Base-by-base conservation (phyloP, 345 rosid species). In the Chamaenerion angustifolium region DNA sequence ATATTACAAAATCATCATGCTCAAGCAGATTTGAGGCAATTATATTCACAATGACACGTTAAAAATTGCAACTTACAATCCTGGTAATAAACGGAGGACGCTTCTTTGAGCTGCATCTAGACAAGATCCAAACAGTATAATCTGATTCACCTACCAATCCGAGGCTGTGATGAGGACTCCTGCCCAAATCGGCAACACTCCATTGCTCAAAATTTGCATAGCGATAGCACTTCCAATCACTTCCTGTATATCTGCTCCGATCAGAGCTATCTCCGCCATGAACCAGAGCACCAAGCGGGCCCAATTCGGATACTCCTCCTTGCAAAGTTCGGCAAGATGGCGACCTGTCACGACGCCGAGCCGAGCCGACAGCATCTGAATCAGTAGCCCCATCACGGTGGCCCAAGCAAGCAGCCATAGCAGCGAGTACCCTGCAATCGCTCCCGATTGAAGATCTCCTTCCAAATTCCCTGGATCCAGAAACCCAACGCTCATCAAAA, bases 161-260 rank as follows among this genome's bases (percentile, higher is more conserved):
- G 9, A 44, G 7, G 58, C 48, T 7, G 47, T 55, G 15, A 55
- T 19, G 16, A 44, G 19, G 46, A 55, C 47, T 6, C 58, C 58
- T 21, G 49, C 58, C 58, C 58, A 55, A 21, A 55, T 17, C 25
- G 58, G 58, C 58, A 55, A 43, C 25, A 43, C 41, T 42, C 58
- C 58, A 44, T 55, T 44, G 16, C 49, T 43, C 58, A 55, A 17
- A 21, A 55, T 44, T 49, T 25, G 43, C 3, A 63, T 27, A 41
- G 68, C 72, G 59, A 68, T 68, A 55, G 72, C 72, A 45, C 72
- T 68, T 16, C 72, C 72, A 51, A 68, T 68, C 51, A 68, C 72
- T 45, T 68, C 72, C 49, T 31, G 37, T 31, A 31, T 31, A 31
- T 31, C 37, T 31, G 37, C 37, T 31, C 37, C 37, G 37, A 31